Base-by-base conservation (phyloP, 108 stramenopile species). In the Cyclotella sp. region DNA sequence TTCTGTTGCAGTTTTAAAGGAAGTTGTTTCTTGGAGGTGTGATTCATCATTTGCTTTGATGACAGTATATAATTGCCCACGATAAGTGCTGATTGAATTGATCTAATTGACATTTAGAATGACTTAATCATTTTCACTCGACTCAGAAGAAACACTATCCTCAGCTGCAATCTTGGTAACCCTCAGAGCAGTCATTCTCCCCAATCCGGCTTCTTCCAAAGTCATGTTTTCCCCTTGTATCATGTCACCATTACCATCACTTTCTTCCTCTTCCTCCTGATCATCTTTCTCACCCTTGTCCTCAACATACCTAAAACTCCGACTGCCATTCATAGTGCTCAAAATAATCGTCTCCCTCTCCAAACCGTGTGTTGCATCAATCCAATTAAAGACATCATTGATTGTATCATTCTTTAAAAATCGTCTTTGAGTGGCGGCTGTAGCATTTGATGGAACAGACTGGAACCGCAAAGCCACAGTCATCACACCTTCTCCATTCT, bases 321-420 rank as follows among this genome's bases (percentile, higher is more conserved):
- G 77, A 30, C 82, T 70, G 18, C 91, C 94, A 65, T 92, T 93
- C 89, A 93, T 83, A 0, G 90, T 90, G 11, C 84, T 91, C 63
- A 95, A 68, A 9, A 76, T 64, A 13, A 95, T 77, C 46, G 65
- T 91, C 73, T 95, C 94, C 16, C 94, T 78, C 69, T 93, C 94
- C 55, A 90, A 70, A 44, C 88, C 83, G 72, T 79, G 86, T 65
- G 79, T 75, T 4, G 78, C 91, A 74, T 95, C 94, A 14, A 93
- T 88, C 94, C 94, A 95, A 68, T 95, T 88, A 58, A 92, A 91
- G 11, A 95, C 68, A 34, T 78, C 78, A 54, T 69, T 79, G 66
- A 95, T 54, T n/a, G 68, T 55, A 9, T 82, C 78, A 13, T 83
- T 84, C 13, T 81, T 39, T 16, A 44, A 26, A 75, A 95, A 95